Evolutionary conservation across 1,284 basidiomycete species (phyloP).

Genomic region (Ganoderma sp.): DNA sequence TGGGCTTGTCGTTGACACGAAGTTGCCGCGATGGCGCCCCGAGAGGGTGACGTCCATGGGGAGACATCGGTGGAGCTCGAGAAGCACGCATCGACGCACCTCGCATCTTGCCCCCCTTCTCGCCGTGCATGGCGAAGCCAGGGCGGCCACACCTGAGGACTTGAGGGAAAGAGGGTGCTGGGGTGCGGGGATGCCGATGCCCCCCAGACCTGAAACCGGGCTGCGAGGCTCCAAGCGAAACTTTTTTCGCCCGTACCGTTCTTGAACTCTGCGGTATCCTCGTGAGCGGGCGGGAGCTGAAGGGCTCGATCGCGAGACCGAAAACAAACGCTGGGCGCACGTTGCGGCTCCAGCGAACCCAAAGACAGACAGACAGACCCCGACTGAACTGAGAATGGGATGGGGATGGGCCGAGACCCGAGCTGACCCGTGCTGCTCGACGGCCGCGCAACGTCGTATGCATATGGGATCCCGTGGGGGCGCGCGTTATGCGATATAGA

Average conservation of each 20-base stretch:
- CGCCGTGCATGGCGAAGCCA: not conserved
- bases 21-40: not conserved
- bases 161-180: not conserved
- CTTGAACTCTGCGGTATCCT: not conserved
- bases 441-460: not conserved
- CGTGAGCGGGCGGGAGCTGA: not conserved
- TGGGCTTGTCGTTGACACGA: not conserved
- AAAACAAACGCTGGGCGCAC: not conserved
- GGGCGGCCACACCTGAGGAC: not conserved
- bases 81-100: not conserved
- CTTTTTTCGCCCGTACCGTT: not conserved
- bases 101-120: not conserved
- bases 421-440: not conserved
- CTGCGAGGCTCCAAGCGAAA: not conserved
- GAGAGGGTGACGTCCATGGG: not conserved
- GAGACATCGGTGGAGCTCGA: not conserved
- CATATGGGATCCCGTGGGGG: not conserved
- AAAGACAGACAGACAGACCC: not conserved
- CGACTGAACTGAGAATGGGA: not conserved
- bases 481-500: not conserved
- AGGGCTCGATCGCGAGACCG: not conserved
- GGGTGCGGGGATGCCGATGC: not conserved
- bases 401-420: not conserved
- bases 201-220: not conserved
- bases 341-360: slow-evolving; percentile 4